Base-by-base conservation (phyloP, 225 moss, liverwort and hornwort species). In the Pseudisothecium myosuroides region DNA sequence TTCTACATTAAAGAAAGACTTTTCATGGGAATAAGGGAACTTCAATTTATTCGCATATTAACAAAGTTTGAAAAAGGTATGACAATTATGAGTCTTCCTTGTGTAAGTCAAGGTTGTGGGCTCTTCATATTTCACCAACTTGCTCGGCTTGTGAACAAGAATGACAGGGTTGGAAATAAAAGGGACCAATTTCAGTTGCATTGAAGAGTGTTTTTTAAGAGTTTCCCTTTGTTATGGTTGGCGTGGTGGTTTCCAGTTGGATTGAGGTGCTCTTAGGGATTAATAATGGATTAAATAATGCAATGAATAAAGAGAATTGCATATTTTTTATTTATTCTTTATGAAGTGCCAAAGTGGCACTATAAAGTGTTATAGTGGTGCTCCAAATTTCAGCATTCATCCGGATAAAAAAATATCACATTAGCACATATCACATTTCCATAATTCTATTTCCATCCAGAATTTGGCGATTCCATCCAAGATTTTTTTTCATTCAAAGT, bases 201-300 rank as follows among this genome's bases (percentile, higher is more conserved):
- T 17, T 29, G 2, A 2, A 0, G 29, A 47, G 47, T 74, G 4
- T 27, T 71, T 10, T 67, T 45, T 47, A 45, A 3, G 17, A 73
- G 4, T 45, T 45, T 17, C 17, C 11, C 29, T 74, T 74, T 2
- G 3, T 29, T 29, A 10, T 72, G 16, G 5, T 73, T 72, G 9
- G 26, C 0, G 1, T 6, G 9, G 43, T 43, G 17, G 5, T 43
- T 72, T 28, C 3, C 0, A 0, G 1, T 27, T 16, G 10, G 6
- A 28, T 0, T 2, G 0, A 6, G 6, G 10, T 28, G 10, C 6
- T 45, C 6, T 26, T 9, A 8, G 5, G 3, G 5, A 24, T 71
- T 26, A n/a, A 45, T 6, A n/a, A n/a, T n/a, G n/a, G n/a, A n/a
- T n/a, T n/a, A 45, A 45, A 45, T 45, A 45, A 45, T 45, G 45